Conservation (phyloP, 495 filamentous ascomycete species). For the Talaromyces wortmannii region DNA sequence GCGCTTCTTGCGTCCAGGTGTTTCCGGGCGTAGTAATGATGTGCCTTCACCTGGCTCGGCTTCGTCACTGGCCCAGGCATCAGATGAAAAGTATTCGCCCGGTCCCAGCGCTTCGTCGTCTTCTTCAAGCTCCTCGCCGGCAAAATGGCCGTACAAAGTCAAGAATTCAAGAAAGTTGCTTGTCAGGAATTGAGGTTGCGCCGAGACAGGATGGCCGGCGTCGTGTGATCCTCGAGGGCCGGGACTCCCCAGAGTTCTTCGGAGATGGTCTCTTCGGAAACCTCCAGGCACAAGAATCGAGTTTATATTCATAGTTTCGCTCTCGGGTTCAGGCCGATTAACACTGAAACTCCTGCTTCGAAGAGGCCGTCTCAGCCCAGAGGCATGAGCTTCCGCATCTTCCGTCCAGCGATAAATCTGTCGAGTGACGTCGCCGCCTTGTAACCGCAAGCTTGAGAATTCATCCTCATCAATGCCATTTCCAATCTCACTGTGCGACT, state of each 20-base stretch:
- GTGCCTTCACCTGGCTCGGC: conserved; percentile 76
- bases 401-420: conserved; percentile 94
- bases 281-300: conserved; percentile 88
- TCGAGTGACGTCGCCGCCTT: conserved; percentile 89
- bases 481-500: conserved; percentile 32
- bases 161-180: conserved; percentile 93
- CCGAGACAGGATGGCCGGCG: conserved; percentile 21
- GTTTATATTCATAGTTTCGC: conserved; percentile 72
- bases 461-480: conserved; percentile 59
- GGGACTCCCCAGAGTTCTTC: conserved; percentile 58
- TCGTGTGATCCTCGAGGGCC: conserved; percentile 34
- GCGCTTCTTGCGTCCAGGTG: conserved; percentile 53
- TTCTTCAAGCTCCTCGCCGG: conserved; percentile 91
- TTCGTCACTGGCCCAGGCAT: conserved; percentile 55
- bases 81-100: conserved; percentile 78
- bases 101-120: conserved; percentile 82
- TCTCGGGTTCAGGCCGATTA: conserved; percentile 66
- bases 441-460: conserved; percentile 86
- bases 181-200: conserved; percentile 65
- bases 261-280: conserved; percentile 82
- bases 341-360: conserved; percentile 84
- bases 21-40: conserved; percentile 65
- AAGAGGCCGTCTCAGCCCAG: conserved; percentile 35
- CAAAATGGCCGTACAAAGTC: conserved; percentile 92
- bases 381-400: conserved; percentile 54